These are phyloP conservation scores for Penicillium angulare DNA, from an alignment of 495 filamentous ascomycete genomes.

Conservation along the genomic window DNA sequence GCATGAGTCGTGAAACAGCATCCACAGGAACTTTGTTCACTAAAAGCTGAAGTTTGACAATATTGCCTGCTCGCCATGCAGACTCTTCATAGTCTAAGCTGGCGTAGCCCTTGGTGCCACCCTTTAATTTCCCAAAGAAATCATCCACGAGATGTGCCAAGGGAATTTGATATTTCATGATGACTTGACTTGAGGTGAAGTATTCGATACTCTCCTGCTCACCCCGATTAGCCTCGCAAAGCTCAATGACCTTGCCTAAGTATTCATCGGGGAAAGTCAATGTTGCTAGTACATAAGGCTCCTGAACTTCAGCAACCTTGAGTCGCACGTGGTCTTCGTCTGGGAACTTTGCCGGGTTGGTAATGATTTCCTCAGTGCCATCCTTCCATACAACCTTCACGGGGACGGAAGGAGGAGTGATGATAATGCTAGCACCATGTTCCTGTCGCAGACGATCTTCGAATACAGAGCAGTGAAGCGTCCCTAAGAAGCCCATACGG, in stretches of 20 bases:
- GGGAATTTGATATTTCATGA: conserved; percentile 88
- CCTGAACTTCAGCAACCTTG: conserved; percentile 65
- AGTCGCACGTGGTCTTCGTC: conserved; percentile 61
- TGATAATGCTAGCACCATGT: conserved; percentile 92
- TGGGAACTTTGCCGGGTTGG: conserved; percentile 84
- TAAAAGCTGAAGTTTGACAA: conserved; percentile 87
- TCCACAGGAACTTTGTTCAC: conserved; percentile 94
- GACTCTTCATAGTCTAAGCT: conserved; percentile 95
- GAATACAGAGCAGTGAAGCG: conserved; percentile 95
- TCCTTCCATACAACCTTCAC: conserved; percentile 78
- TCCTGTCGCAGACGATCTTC: conserved; percentile 95
- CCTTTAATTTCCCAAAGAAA: conserved; percentile 96
- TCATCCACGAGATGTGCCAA: conserved; percentile 89
- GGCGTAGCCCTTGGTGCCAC: conserved; percentile 78
- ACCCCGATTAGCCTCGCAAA: conserved; percentile 88
- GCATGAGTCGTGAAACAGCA: conserved; percentile 87
- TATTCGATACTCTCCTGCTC: conserved; percentile 82
- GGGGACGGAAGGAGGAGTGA: conserved; percentile 92
- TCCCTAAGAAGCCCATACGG: conserved; percentile 92
- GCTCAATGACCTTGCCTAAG: conserved; percentile 87
- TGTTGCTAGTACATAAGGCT: conserved; percentile 83
- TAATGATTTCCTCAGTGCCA: conserved; percentile 70
- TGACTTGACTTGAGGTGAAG: conserved; percentile 93
- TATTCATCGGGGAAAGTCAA: conserved; percentile 94
- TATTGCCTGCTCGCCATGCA: conserved; percentile 73